A percentile compares a stretch with the other conserved stretches of the same genome.
These are phyloP conservation scores for Ceratocystis lukuohia DNA, from an alignment of 2,329 filamentous ascomycete species.

Conservation along the genomic window DNA sequence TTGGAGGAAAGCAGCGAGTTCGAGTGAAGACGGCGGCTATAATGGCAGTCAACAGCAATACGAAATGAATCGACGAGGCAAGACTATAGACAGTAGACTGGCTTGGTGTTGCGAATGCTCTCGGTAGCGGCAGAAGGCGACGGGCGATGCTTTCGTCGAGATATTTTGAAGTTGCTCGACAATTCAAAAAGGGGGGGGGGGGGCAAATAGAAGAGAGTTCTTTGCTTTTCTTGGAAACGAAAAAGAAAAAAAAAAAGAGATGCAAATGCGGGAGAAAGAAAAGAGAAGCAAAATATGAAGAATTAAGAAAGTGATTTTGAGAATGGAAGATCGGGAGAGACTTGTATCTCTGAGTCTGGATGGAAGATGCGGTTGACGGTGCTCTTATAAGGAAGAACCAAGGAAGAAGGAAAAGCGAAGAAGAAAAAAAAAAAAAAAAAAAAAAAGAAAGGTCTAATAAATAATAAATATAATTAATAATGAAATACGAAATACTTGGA, in stretches of 20 bases:
- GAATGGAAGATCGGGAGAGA: neutral
- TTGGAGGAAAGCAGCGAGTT: no score
- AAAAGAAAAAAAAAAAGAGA: neutral
- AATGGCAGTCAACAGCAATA: no score
- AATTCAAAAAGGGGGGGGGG: neutral
- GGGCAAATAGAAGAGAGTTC: no score
- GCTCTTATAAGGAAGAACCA: neutral
- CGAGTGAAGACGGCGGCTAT: no score
- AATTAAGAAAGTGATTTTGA: neutral
- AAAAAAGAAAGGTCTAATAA: neutral
- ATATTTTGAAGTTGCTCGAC: neutral
- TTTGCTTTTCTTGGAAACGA: neutral
- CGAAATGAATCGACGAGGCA: no score
- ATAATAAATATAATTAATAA: neutral
- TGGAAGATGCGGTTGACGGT: neutral
- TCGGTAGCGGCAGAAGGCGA: neutral
- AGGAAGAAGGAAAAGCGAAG: neutral
- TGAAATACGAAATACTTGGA: neutral
- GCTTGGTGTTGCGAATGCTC: neutral
- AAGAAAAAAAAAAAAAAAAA: neutral
- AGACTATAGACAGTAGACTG: no score
- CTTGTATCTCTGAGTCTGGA: neutral
- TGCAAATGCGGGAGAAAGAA: neutral
- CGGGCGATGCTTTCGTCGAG: neutral
- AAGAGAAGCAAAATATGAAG: neutral